Evolutionary conservation across 2,329 filamentous ascomycete species (phyloP), one percentile per base, ranked within the genome.

Genomic region (Colletotrichum orbiculare): DNA sequence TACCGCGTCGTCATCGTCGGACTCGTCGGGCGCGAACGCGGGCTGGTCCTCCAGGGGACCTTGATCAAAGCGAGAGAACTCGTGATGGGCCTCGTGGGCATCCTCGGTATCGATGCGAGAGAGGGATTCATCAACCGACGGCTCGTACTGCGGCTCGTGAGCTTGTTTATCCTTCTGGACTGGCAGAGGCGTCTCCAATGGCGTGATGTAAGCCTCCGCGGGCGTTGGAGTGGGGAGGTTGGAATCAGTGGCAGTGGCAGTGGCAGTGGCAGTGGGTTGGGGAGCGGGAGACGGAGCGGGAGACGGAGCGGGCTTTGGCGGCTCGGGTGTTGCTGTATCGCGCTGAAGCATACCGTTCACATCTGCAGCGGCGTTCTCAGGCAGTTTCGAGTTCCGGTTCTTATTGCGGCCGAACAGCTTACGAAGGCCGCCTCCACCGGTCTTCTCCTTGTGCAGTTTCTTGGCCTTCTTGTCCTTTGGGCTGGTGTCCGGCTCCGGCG

Each of bases 1-100:
- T 2, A 78, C 73, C 4, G 81, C 82, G 48, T 83, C 84, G 8
- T 85, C 79, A 6, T 78, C 4, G 25, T 25, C 78, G 41, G 82
- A 82, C 34, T 82, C 81, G 12, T 89, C 82, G 0, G 92, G 92
- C 10, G 87, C 83, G 73, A 96, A 97, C 1, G 94, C 92, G 3
- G 96, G 95, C 75, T 96, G 91, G 61, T 98, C 94, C 9, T 87
- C 78, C 33, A 97, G 84, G 2, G 96, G 96, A 2, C 94, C 96
- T 78, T 98, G 95, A 72, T 96, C 91, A 73, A 98, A 98, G 33
- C 82, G 83, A 13, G 85, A 81, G 69, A 88, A 88, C 60, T 89
- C 89, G 10, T 84, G 78, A 38, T 83, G 80, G n/a, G 87, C 86
- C 69, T 90, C 84, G 46, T 79, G 78, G 8, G 83, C 84, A 67